Conservation (phyloP, 1,139 yeast species). For the Sugiyamaella neomexicana region DNA sequence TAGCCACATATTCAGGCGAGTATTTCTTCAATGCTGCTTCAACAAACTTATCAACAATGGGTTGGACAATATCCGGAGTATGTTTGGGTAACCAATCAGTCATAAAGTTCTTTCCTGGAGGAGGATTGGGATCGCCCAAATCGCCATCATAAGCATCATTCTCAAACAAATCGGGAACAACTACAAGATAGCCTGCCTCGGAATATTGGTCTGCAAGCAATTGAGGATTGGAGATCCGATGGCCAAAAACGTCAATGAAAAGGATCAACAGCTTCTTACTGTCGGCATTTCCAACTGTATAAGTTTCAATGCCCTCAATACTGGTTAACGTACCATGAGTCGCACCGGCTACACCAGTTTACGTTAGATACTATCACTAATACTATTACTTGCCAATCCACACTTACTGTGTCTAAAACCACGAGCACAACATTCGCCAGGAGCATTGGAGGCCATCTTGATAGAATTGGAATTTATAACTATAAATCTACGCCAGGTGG, state of each 20-base stretch:
- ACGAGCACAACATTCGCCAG: conserved; percentile 35
- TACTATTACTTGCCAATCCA: conserved; percentile 44
- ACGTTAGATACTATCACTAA: conserved; percentile 49
- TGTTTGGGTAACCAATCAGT: conserved; percentile 61
- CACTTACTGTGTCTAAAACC: conserved; percentile 38
- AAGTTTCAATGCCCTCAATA: conserved; percentile 53
- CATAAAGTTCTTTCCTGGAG: conserved; percentile 39
- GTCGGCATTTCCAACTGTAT: conserved; percentile 52
- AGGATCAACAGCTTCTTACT: conserved; percentile 52
- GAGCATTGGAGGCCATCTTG: conserved; percentile 38
- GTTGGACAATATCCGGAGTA: conserved; percentile 47
- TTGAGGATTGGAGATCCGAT: conserved; percentile 53
- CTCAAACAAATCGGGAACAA: conserved; percentile 70
- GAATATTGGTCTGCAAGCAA: conserved; percentile 74
- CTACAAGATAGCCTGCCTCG: conserved; percentile 58
- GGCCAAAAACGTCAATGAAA: conserved; percentile 69
- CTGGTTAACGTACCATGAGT: conserved; percentile 47
- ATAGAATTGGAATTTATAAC: neutral
- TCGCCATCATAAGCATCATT: conserved; percentile 56
- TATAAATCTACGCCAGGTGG: too few relatives aligned
- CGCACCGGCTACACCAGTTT: conserved; percentile 44
- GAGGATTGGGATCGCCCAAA: conserved; percentile 38
- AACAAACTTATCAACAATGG: conserved; percentile 49
- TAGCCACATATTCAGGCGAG: conserved; percentile 55
- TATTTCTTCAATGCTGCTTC: conserved; percentile 45